These are phyloP conservation scores for Triticum monococcum DNA, from an alignment of 176 grass and related monocot species.

Conservation along the genomic window DNA sequence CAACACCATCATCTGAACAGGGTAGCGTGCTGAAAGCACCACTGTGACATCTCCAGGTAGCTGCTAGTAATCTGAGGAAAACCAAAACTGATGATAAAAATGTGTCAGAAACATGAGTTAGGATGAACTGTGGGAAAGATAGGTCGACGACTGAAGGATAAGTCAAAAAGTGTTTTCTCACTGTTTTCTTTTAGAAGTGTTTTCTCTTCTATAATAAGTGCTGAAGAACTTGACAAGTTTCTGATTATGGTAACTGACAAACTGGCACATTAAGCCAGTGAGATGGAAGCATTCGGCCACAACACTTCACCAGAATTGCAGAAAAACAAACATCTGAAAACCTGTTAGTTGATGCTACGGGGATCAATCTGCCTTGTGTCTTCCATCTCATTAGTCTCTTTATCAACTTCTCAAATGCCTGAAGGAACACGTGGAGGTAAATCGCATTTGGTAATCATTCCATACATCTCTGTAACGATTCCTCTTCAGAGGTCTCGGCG, in stretches of 20 bases:
- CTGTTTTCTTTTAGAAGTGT: background rate
- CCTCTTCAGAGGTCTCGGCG: background rate
- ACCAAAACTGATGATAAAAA: too few species aligned
- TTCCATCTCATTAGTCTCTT: background rate
- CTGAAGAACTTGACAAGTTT: conserved; percentile 35
- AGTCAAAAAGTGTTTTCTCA: background rate
- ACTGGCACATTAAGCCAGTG: background rate
- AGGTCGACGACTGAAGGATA: background rate
- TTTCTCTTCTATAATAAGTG: background rate
- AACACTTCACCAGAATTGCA: background rate
- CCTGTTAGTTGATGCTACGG: background rate
- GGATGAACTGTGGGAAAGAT: background rate
- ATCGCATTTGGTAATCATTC: background rate
- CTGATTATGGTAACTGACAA: background rate
- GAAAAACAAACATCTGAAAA: too few species aligned
- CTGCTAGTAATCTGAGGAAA: too few species aligned
- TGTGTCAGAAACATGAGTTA: background rate
- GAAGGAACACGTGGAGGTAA: background rate
- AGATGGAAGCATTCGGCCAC: background rate
- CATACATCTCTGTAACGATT: background rate
- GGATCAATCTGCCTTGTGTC: background rate
- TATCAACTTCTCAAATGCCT: background rate
- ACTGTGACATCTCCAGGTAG: conserved; percentile 36
- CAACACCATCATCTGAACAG: conserved; percentile 3
- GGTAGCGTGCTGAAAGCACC: background rate